Conservation (phyloP, 495 filamentous ascomycete genomes). For the Lasiosphaeria ovina region DNA sequence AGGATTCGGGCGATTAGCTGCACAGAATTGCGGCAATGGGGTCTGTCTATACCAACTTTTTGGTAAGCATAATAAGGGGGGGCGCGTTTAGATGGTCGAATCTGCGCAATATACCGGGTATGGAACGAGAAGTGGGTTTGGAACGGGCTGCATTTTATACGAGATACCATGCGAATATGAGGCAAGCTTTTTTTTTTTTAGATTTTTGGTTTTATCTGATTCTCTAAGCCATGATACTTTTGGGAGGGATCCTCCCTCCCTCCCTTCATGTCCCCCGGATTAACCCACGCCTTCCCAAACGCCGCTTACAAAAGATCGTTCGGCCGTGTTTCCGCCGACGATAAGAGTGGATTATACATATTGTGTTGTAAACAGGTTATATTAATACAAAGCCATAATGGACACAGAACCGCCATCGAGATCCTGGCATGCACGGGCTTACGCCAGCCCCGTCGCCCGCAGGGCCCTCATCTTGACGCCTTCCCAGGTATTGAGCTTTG, state of each 20-base stretch:
- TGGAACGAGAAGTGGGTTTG: too few species aligned
- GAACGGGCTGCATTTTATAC: too few species aligned
- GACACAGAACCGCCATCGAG: neutral
- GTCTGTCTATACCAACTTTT: too few species aligned
- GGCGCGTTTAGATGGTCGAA: too few species aligned
- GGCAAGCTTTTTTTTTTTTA: neutral
- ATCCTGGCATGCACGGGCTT: conserved; percentile 2
- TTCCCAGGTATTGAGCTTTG: conserved; percentile 90
- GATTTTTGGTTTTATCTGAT: neutral
- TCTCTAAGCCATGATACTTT: neutral
- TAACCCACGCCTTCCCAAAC: too few species aligned
- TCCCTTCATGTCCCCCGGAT: neutral
- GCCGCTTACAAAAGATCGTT: too few species aligned
- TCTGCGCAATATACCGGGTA: too few species aligned
- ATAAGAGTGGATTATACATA: neutral
- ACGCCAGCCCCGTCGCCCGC: conserved; percentile 60
- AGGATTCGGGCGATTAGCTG: too few species aligned
- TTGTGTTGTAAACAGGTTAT: neutral
- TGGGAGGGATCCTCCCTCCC: neutral
- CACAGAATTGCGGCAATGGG: too few species aligned
- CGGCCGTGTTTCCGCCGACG: neutral
- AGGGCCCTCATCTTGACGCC: conserved; percentile 79
- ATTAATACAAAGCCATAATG: neutral
- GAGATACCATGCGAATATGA: conserved; percentile 11
- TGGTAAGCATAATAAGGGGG: too few species aligned